Base-by-base conservation (phyloP, 2,329 filamentous ascomycete species). In the Penicillium concentricum region DNA sequence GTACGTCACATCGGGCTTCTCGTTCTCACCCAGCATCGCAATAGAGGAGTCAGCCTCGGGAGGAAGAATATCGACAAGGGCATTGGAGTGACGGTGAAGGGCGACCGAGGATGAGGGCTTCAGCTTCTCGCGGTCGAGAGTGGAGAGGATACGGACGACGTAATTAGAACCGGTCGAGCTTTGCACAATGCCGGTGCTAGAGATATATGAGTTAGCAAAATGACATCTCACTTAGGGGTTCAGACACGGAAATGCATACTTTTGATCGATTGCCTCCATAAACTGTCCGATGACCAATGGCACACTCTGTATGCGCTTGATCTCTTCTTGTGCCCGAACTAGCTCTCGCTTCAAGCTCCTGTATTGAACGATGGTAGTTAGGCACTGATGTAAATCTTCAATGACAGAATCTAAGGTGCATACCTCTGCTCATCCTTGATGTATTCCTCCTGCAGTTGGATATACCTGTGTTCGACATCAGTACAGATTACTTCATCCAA, bases 241-340 rank as follows among this genome's bases (percentile, higher is more conserved):
- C 8, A 43, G 32, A 37, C 37, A 45, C 15, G 32, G 24, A 49
- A 58, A 37, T 48, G 22, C 84, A 75, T 83, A 96, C 91, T 97
- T 99, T 79, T 99, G 94, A 76, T 99, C 94, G 73, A 99, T 99
- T 54, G 94, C 94, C 79, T 99, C 94, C 94, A 99, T 99, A 74
- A 99, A 99, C 78, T 99, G 94, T 59, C 94, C 94, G 74, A 99
- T 99, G 61, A 99, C 94, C 61, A 99, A 80, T 28, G 94, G 94
- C 53, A 99, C 94, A 76, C 92, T 97, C 81, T 99, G 94, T 75
- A 99, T 99, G 65, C 94, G 88, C 83, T 99, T 99, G 81, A 99
- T 99, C 81, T 99, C 94, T 77, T 99, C 94, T 76, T 99, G 94
- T 67, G 94, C 94, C 67, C 94, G 87, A 54, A 99, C 93, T 50